Percentiles rank a stretch among this genome's conserved stretches.
Conservation (phyloP, 164 flowering plant species). For the Saururus chinensis region DNA sequence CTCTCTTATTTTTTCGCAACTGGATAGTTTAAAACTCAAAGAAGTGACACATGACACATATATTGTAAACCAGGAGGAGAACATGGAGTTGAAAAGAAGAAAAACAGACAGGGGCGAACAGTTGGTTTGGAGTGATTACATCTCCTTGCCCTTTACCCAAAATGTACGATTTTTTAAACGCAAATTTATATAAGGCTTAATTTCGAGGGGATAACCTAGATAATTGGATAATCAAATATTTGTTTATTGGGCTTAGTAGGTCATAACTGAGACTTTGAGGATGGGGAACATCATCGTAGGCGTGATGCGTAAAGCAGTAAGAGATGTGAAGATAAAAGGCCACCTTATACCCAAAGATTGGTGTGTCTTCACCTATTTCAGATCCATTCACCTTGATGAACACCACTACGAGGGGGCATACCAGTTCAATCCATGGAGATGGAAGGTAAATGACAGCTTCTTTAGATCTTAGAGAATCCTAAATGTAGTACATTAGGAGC, state of each 20-base stretch:
- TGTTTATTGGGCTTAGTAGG: conserved; percentile 29
- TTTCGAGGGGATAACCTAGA: neutral
- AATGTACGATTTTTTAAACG: conserved; percentile 36
- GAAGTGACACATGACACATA: neutral
- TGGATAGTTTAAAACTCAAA: neutral
- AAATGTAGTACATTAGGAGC: no score
- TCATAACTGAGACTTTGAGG: conserved; percentile 85
- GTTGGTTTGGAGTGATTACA: conserved; percentile 57
- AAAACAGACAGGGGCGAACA: conserved; percentile 42
- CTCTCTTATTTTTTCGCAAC: neutral
- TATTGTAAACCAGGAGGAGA: conserved; percentile 59
- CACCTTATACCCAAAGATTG: conserved; percentile 73
- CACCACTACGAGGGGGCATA: conserved; percentile 52
- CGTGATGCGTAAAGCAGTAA: conserved; percentile 82
- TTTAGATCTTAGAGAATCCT: neutral
- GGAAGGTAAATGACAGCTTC: conserved; percentile 53
- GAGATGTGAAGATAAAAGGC: conserved; percentile 77
- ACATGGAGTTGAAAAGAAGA: conserved; percentile 45
- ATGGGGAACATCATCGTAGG: conserved; percentile 81
- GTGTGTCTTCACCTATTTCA: conserved; percentile 67
- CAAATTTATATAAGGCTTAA: neutral
- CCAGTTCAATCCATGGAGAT: conserved; percentile 89
- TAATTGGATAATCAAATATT: neutral
- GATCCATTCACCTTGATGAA: conserved; percentile 92
- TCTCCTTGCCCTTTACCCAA: conserved; percentile 68